Evolutionary conservation across 345 rosid genomes (phyloP).

Genomic region (Lumnitzera racemosa): DNA sequence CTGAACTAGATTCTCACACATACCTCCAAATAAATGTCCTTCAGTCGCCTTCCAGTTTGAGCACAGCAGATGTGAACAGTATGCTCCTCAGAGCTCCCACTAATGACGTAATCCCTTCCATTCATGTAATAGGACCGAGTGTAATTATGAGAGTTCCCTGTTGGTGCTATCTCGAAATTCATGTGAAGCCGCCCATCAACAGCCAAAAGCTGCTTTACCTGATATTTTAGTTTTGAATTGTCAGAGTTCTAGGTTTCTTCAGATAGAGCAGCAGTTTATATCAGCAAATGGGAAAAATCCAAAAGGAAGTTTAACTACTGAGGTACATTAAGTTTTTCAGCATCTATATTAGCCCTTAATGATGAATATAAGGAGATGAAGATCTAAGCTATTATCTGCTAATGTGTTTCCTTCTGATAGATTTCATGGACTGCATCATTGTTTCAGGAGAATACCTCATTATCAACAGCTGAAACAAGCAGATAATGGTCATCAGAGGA

Average conservation of each 20-base stretch:
- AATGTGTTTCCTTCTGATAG: background rate
- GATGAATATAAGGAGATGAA: too few relatives aligned
- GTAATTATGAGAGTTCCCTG: conserved; percentile 43
- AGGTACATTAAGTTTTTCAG: too few relatives aligned
- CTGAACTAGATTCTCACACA: background rate
- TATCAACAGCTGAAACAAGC: conserved; percentile 45
- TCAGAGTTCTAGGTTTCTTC: background rate
- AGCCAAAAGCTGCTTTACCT: conserved; percentile 24
- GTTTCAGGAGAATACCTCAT: conserved; percentile 27
- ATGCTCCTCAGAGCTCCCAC: conserved; percentile 50
- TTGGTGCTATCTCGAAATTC: conserved; percentile 35
- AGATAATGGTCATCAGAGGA: conserved; percentile 43
- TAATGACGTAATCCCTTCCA: conserved; percentile 47
- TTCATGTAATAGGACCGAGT: conserved; percentile 52
- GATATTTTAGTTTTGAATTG: background rate
- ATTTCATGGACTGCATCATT: background rate
- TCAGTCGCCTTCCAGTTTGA: conserved; percentile 49
- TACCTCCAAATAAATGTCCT: conserved; percentile 46
- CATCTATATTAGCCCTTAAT: too few relatives aligned
- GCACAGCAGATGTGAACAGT: conserved; percentile 41
- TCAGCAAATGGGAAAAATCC: too few relatives aligned
- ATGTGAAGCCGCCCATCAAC: conserved; percentile 41
- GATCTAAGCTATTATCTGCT: too few relatives aligned
- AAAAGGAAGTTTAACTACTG: too few relatives aligned
- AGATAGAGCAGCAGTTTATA: too few relatives aligned